Percentiles rank a stretch among this genome's conserved stretches.
phyloP scores from a whole-genome alignment of 73 alveolate genomes.

The Durusdinium trenchii region DNA sequence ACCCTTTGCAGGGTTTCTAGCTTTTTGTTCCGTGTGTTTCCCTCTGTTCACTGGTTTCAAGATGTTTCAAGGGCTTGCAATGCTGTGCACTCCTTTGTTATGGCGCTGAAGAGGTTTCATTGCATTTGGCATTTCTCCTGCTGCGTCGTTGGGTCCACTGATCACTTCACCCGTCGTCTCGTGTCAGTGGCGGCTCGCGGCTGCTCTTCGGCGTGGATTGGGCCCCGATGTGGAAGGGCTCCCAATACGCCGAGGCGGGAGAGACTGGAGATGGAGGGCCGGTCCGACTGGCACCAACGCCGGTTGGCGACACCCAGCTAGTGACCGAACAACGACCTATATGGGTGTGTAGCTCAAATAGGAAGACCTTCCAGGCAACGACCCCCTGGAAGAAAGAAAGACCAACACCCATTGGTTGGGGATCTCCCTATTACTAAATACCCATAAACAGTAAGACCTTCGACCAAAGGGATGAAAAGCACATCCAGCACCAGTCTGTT shows the following conservation, averaged over 20 bases:
- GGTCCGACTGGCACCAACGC: background rate
- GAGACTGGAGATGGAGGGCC: no score
- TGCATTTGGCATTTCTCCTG: background rate
- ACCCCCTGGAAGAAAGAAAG: no score
- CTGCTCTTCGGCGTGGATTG: conserved; percentile 90
- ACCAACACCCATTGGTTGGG: no score
- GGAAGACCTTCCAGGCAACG: no score
- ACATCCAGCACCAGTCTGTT: background rate
- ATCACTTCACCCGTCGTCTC: background rate
- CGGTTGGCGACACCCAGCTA: background rate
- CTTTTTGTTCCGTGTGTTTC: background rate
- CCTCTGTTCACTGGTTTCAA: background rate
- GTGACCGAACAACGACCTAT: background rate
- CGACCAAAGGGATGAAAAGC: background rate
- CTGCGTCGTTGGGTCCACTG: background rate
- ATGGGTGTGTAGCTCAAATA: background rate
- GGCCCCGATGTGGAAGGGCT: conserved; percentile 75
- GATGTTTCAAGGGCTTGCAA: background rate
- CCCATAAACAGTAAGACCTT: background rate
- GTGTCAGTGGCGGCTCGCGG: conserved; percentile 39
- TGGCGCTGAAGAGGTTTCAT: background rate
- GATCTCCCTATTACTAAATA: no score
- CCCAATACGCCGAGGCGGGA: conserved; percentile 11
- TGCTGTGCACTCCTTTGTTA: no score
- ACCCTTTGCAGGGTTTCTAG: background rate